Evolutionary conservation across 2,329 filamentous ascomycete genomes (phyloP), one percentile per base, ranked within the genome.

Genomic region (Xylariaceae sp.): DNA sequence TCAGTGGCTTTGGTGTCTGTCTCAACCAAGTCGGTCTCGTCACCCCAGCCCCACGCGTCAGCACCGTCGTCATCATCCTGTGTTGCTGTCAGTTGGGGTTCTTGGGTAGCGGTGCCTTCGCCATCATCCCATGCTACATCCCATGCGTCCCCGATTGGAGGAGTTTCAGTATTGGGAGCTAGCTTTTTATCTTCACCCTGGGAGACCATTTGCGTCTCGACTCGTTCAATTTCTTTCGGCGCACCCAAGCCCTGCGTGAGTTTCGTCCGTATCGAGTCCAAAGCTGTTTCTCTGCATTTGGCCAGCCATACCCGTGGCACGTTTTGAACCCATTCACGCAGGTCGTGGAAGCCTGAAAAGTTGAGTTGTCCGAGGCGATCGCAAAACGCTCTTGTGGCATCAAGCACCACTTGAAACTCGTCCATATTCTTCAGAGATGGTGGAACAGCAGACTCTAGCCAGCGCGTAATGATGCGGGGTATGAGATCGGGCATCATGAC

Each of bases 271-370:
- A 95, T 84, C 35, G 81, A 79, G 58, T 91, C 86, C 29, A 99
- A 78, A 0, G 89, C 85, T 35, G 80, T 84, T 65, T 95, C 91
- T 64, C 88, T 84, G 61, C 91, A 87, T 68, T 90, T 92, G 2
- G 82, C 82, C 11, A 97, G 79, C 94, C 94, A 99, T 30, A 90
- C 85, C 54, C 84, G 83, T 0, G 91, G 88, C 1, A 89, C 87
- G 58, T 86, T 85, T 41, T 85, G 81, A 0, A 89, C 85, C 92
- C 94, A 99, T 29, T 89, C 83, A 44, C 81, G 77, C 39, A 99
- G 73, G 34, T 86, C 81, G 11, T 78, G 74, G 47, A 81, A 75
- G 3, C 79, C 79, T 12, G 78, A 76, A 78, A 89, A 92, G 0
- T 80, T 78, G 19, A 85, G 74, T 6, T 74, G 71, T 37, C 83